phyloP scores from a whole-genome alignment of 805 yeast genomes.

The Tanozyma kutaoensis region DNA sequence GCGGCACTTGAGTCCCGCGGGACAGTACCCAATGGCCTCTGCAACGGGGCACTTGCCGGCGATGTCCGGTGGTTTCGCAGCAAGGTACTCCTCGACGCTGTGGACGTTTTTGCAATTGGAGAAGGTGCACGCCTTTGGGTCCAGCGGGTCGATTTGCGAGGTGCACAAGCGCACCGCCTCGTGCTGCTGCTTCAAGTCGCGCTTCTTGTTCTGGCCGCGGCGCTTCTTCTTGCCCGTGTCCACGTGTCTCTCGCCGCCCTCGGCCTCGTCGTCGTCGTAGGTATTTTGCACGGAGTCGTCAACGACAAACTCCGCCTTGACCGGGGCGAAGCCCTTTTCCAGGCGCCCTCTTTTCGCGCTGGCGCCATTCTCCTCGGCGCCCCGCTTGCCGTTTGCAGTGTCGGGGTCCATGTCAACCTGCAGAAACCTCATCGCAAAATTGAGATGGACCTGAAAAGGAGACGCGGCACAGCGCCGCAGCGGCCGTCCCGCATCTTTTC shows the following conservation, averaged over 20 bases:
- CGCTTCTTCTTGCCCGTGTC: slow-evolving; percentile 26
- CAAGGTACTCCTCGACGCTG: slow-evolving; percentile 52
- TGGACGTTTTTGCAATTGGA: slow-evolving; percentile 77
- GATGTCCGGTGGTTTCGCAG: slow-evolving; percentile 56
- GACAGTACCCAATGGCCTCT: slow-evolving; percentile 75
- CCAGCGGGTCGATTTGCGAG: slow-evolving; percentile 42
- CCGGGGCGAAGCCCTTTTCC: slow-evolving; percentile 56
- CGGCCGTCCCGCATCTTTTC: slow-evolving; percentile 43
- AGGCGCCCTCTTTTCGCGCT: too few relatives aligned
- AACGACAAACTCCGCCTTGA: slow-evolving; percentile 59
- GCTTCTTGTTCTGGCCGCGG: slow-evolving; percentile 74
- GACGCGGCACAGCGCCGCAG: too few relatives aligned
- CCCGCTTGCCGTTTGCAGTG: too few relatives aligned
- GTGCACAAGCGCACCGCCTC: slow-evolving; percentile 59
- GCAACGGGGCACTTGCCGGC: slow-evolving; percentile 78
- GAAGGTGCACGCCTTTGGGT: slow-evolving; percentile 36
- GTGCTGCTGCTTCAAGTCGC: slow-evolving; percentile 59
- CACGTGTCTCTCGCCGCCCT: slow-evolving; percentile 25
- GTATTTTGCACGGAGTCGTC: slow-evolving; percentile 13
- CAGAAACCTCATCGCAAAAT: too few relatives aligned
- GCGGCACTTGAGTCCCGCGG: slow-evolving; percentile 84
- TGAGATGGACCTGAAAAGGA: too few relatives aligned
- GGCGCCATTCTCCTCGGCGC: too few relatives aligned
- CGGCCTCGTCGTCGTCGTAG: slow-evolving; percentile 32
- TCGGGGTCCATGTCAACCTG: too few relatives aligned